Evolutionary conservation across 768 basidiomycete species (phyloP).

Genomic region (Hypsizygus marmoreus): DNA sequence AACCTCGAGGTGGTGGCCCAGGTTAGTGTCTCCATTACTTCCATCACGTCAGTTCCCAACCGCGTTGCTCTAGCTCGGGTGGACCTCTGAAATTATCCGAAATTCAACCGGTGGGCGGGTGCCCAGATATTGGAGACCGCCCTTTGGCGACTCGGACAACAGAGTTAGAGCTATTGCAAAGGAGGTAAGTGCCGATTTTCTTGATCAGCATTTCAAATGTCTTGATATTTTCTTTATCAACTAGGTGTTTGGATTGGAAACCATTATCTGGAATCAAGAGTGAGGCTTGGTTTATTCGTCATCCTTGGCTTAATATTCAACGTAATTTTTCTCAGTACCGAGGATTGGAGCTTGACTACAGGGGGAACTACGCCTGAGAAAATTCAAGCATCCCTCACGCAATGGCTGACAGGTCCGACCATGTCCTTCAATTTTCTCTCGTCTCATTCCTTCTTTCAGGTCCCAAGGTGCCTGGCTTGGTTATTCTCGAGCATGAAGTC

Average conservation of each 20-base stretch:
- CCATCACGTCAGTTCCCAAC: too few species aligned
- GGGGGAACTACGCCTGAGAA: constrained; percentile 43
- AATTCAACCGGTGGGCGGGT: constrained; percentile 78
- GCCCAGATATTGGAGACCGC: constrained; percentile 82
- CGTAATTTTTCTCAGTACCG: constrained; percentile 46
- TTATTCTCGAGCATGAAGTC: constrained; percentile 86
- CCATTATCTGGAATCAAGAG: constrained; percentile 94
- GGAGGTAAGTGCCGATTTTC: constrained; percentile 45
- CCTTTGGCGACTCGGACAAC: constrained; percentile 82
- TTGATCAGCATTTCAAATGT: neutral
- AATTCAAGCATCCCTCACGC: constrained; percentile 51
- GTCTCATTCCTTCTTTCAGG: constrained; percentile 32
- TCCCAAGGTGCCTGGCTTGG: constrained; percentile 75
- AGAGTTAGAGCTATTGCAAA: constrained; percentile 84
- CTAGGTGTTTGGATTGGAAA: constrained; percentile 71
- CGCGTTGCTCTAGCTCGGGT: constrained; percentile 57
- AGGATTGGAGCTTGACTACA: constrained; percentile 70
- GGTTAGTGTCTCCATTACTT: constrained; percentile 28
- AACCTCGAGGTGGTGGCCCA: constrained; percentile 72
- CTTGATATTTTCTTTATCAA: neutral
- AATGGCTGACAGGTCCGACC: constrained; percentile 56
- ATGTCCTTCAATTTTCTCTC: neutral
- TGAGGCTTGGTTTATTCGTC: constrained; percentile 31
- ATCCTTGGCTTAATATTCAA: constrained; percentile 1
- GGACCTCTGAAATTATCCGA: constrained; percentile 77